Conservation (phyloP, 306 rosid species). For the Dalbergia cochinchinensis region DNA sequence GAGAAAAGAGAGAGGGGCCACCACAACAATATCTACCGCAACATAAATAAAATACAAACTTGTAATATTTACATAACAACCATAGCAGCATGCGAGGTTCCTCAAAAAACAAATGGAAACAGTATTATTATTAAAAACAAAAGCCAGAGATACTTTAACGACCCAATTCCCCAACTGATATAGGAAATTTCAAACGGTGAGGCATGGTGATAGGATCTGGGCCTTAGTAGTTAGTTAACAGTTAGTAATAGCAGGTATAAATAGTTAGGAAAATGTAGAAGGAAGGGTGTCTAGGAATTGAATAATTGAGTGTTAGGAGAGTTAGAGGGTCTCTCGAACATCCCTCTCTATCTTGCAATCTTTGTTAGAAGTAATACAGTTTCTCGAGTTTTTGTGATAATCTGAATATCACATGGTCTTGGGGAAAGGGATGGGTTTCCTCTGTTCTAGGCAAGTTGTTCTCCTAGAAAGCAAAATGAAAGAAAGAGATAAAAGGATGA, state of each 20-base stretch:
- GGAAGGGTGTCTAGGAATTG: too few species aligned
- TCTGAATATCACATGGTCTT: too few species aligned
- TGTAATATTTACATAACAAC: background rate
- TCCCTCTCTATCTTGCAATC: too few species aligned
- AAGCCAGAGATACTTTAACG: background rate
- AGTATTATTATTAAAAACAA: background rate
- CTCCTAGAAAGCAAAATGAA: background rate
- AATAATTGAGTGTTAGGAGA: too few species aligned
- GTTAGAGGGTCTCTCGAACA: too few species aligned
- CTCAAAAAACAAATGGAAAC: slow-evolving; percentile 26
- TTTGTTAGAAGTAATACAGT: too few species aligned
- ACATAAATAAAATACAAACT: background rate
- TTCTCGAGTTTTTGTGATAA: too few species aligned
- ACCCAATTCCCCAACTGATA: background rate
- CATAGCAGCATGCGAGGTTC: slow-evolving; percentile 1
- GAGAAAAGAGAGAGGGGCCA: background rate
- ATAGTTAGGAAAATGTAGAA: too few species aligned
- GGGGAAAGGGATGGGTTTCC: background rate
- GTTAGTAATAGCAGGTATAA: too few species aligned
- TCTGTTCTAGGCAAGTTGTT: background rate
- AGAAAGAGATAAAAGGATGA: background rate
- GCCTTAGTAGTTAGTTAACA: too few species aligned
- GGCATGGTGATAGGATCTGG: background rate
- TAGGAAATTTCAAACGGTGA: background rate
- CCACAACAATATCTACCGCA: background rate